Percentiles rank a stretch among this genome's conserved stretches.
phyloP scores from a whole-genome alignment of 1,284 basidiomycete genomes.

The Heterobasidion irregulare region DNA sequence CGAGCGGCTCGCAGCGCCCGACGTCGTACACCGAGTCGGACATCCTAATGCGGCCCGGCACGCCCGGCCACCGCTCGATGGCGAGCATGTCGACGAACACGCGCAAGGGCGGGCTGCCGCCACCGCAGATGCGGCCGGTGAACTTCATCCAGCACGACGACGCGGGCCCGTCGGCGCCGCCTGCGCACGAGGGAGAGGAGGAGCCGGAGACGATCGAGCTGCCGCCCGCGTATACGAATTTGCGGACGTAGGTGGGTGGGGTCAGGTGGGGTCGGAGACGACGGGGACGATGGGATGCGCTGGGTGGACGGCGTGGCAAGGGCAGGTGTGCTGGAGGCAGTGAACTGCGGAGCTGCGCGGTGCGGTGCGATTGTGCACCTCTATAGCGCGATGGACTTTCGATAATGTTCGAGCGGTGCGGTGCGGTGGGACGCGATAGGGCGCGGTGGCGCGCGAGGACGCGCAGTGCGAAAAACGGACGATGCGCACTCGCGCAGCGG shows the following conservation, averaged over 20 bases:
- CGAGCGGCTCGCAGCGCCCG: conserved; percentile 8
- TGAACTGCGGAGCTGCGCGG: no score
- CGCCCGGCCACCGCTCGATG: conserved; percentile 12
- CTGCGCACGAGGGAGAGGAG: conserved; percentile 19
- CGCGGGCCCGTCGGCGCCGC: conserved; percentile 44
- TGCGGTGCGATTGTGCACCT: no score
- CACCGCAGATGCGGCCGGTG: conserved; percentile 48
- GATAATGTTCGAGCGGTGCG: no score
- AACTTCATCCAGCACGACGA: conserved; percentile 81
- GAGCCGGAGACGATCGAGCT: conserved; percentile 68
- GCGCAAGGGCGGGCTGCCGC: conserved; percentile 36
- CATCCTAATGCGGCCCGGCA: conserved; percentile 6
- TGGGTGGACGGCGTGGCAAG: no score
- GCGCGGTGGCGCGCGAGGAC: no score
- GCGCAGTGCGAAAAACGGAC: no score
- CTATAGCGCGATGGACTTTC: no score
- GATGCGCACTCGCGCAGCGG: no score
- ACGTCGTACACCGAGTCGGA: conserved; percentile 15
- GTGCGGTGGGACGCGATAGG: no score
- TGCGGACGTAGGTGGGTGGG: conserved; percentile 8
- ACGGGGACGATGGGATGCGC: no score
- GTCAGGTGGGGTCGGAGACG: neutral
- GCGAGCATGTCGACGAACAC: conserved; percentile 21
- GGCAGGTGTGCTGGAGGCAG: no score
- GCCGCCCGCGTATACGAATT: conserved; percentile 65